phyloP scores from a whole-genome alignment of 1,284 basidiomycete species.

The Puccinia triticina region DNA sequence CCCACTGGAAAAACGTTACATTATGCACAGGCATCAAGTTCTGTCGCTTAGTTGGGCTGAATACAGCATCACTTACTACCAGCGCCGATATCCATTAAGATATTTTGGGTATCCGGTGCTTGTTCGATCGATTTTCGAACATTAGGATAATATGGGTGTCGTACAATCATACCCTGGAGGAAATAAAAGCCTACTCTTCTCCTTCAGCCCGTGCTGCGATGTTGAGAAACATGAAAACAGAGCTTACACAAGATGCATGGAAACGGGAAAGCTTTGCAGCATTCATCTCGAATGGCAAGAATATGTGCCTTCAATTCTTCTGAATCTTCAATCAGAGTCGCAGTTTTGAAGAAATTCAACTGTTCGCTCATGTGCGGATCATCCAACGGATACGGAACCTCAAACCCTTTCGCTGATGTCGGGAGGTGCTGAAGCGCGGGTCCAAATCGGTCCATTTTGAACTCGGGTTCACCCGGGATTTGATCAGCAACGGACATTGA shows the following conservation, averaged over 20 bases:
- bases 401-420: constrained; percentile 20
- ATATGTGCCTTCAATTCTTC: constrained; percentile 28
- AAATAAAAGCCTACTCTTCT: constrained; percentile 33
- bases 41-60: neutral
- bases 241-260: constrained; percentile 31
- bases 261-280: neutral
- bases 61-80: constrained; percentile 1
- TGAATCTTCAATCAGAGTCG: constrained; percentile 18
- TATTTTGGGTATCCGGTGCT: constrained; percentile 12
- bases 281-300: constrained; percentile 7
- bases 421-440: constrained; percentile 19
- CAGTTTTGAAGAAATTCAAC: constrained; percentile 30
- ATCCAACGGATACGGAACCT: constrained; percentile 36
- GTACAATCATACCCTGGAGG: constrained; percentile 9
- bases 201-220: neutral
- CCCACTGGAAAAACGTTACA: constrained; percentile 16
- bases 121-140: neutral
- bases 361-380: constrained; percentile 8
- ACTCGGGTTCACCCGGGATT: neutral
- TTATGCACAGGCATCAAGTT: neutral
- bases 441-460: constrained; percentile 13
- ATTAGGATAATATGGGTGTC: neutral
- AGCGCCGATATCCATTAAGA: constrained; percentile 27
- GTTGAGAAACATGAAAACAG: neutral
- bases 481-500: constrained; percentile 14